These are phyloP conservation scores for Pythium aquatile DNA, from an alignment of 352 stramenopile genomes.

Conservation along the genomic window DNA sequence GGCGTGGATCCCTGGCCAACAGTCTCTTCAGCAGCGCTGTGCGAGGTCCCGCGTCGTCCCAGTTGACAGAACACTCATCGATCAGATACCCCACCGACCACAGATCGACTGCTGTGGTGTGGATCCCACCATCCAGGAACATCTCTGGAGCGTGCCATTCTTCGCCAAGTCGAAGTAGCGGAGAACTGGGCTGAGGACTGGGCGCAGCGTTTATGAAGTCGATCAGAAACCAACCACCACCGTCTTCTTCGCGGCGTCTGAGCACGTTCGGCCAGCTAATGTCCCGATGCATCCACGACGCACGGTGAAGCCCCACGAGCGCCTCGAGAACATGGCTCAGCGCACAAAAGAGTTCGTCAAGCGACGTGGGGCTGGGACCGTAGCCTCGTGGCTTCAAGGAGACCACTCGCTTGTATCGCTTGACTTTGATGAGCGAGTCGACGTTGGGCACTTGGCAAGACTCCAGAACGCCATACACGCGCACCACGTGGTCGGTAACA, in stretches of 20 bases:
- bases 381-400: not conserved
- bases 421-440: not conserved
- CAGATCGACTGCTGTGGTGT: slow-evolving; percentile 19
- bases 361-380: not conserved
- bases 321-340: slow-evolving; percentile 11
- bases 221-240: slow-evolving; percentile 7
- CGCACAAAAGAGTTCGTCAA: not conserved
- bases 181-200: slow-evolving; percentile 2
- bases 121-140: not conserved
- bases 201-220: slow-evolving; percentile 6
- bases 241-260: not conserved
- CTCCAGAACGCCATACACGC: not conserved
- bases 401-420: not conserved
- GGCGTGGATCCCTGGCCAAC: not conserved
- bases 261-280: slow-evolving; percentile 17
- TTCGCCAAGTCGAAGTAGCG: not conserved
- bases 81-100: slow-evolving; percentile 16
- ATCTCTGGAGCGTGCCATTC: slow-evolving; percentile 13
- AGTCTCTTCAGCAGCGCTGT: not conserved
- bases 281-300: slow-evolving; percentile 20
- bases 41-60: not conserved
- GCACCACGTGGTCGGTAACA: not conserved
- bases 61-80: not conserved
- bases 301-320: slow-evolving; percentile 7
- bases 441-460: not conserved